A percentile compares a stretch with the other conserved stretches of the same genome.
phyloP scores from a whole-genome alignment of 768 basidiomycete genomes.

The Auriscalpium orientale region DNA sequence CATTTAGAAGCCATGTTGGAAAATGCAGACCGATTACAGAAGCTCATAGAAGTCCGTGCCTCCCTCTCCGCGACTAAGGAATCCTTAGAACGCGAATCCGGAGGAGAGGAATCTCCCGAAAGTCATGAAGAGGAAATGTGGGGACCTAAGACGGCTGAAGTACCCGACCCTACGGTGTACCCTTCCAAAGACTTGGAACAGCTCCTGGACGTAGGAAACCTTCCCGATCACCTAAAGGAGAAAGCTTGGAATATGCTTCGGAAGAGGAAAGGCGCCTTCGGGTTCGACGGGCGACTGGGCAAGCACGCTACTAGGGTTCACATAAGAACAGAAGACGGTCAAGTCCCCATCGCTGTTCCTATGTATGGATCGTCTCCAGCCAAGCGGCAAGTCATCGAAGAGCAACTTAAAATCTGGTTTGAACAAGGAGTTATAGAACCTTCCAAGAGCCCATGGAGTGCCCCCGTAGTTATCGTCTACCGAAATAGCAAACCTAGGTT shows the following conservation, averaged over 20 bases:
- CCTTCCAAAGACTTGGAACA: not conserved
- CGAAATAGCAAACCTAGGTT: slow-evolving; percentile 30
- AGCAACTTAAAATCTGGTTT: slow-evolving; percentile 13
- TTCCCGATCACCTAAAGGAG: slow-evolving; percentile 1
- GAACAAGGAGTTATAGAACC: slow-evolving; percentile 32
- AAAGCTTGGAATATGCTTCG: not conserved
- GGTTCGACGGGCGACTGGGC: slow-evolving; percentile 19
- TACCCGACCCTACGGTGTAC: slow-evolving; percentile 12
- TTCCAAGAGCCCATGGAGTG: slow-evolving; percentile 31
- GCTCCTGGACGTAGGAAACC: not conserved
- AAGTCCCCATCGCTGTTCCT: not conserved
- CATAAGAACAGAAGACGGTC: not conserved
- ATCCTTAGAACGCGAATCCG: no score
- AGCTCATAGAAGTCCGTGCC: no score
- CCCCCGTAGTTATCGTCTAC: slow-evolving; percentile 28
- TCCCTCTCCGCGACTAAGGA: no score
- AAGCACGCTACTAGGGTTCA: slow-evolving; percentile 2
- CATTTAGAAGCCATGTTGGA: not conserved
- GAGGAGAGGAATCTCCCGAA: not conserved
- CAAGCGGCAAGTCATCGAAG: slow-evolving; percentile 3
- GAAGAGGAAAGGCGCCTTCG: slow-evolving; percentile 9
- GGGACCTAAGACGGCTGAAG: slow-evolving; percentile 24
- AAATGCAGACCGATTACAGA: not conserved
- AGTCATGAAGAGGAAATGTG: slow-evolving; percentile 17
- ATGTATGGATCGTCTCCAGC: slow-evolving; percentile 6